A percentile compares a stretch with the other conserved stretches of the same genome.
Conservation (phyloP, 2,329 filamentous ascomycete genomes). For the Magnaporthales sp. region DNA sequence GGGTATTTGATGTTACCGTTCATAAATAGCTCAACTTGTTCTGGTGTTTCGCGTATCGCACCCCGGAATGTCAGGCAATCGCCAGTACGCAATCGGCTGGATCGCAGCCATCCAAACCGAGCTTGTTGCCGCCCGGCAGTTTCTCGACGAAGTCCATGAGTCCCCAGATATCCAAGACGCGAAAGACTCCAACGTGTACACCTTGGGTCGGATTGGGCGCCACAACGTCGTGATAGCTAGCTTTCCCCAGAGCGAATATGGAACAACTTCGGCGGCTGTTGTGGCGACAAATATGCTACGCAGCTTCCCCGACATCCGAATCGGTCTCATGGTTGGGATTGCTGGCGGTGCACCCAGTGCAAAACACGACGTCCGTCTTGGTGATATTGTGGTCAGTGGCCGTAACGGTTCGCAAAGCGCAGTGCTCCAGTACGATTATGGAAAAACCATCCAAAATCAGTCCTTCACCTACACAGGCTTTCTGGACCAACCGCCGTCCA, state of each 20-base stretch:
- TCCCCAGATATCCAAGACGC: background rate
- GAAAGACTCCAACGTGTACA: conserved; percentile 22
- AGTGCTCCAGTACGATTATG: conserved; percentile 19
- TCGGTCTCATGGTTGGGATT: conserved; percentile 24
- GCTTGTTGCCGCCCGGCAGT: background rate
- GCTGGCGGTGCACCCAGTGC: conserved; percentile 25
- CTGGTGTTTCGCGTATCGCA: too few relatives aligned
- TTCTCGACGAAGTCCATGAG: background rate
- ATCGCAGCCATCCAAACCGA: background rate
- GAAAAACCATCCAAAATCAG: conserved; percentile 13
- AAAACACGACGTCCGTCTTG: conserved; percentile 25
- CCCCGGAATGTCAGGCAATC: too few relatives aligned
- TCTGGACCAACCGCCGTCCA: conserved; percentile 5
- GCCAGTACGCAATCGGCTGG: background rate
- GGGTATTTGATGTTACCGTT: too few relatives aligned
- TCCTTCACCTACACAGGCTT: conserved; percentile 7
- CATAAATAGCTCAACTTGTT: too few relatives aligned
- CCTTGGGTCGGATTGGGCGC: conserved; percentile 19
- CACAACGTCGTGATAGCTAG: conserved; percentile 27
- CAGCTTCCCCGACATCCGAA: conserved; percentile 20
- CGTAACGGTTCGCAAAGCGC: conserved; percentile 12
- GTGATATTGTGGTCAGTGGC: conserved; percentile 21
- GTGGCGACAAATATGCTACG: conserved; percentile 19
- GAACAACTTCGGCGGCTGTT: conserved; percentile 16
- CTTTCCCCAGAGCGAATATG: conserved; percentile 18